A percentile compares a stretch with the other conserved stretches of the same genome.
These are phyloP conservation scores for Trichoderma orchidacearum DNA, from an alignment of 495 filamentous ascomycete genomes.

Conservation along the genomic window DNA sequence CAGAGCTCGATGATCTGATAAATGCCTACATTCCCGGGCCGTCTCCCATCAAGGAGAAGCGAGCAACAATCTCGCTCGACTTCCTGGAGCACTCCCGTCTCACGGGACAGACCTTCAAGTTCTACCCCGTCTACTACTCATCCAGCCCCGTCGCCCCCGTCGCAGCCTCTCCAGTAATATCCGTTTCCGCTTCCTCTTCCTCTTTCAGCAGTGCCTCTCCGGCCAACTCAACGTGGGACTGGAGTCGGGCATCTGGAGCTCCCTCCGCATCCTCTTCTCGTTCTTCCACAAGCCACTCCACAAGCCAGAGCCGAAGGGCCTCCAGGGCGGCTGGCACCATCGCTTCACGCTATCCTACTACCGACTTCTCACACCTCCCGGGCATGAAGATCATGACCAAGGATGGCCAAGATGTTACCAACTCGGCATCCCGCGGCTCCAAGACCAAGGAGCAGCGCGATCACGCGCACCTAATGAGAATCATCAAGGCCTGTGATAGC, in stretches of 20 bases:
- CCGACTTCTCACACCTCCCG: slow-evolving; percentile 33
- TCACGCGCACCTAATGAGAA: slow-evolving; percentile 43
- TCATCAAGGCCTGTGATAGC: slow-evolving; percentile 43
- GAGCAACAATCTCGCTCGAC: slow-evolving; percentile 37
- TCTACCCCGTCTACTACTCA: slow-evolving; percentile 32
- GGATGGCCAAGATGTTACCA: slow-evolving; percentile 41
- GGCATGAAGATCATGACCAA: slow-evolving; percentile 47
- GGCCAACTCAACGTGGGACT: slow-evolving; percentile 22
- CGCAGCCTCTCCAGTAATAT: slow-evolving; percentile 20
- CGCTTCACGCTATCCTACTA: slow-evolving; percentile 13
- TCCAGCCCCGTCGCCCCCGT: slow-evolving; percentile 15
- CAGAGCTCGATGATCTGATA: slow-evolving; percentile 39
- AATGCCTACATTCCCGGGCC: slow-evolving; percentile 34
- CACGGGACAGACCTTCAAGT: slow-evolving; percentile 35
- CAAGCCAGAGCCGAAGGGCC: slow-evolving; percentile 2
- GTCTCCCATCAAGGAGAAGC: slow-evolving; percentile 36
- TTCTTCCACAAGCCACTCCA: slow-evolving; percentile 1
- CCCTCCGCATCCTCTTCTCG: slow-evolving; percentile 8
- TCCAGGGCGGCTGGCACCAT: slow-evolving; percentile 6
- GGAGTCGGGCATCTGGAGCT: slow-evolving; percentile 17
- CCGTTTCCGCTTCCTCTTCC: background rate
- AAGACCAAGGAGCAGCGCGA: slow-evolving; percentile 49
- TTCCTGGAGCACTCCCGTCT: slow-evolving; percentile 31
- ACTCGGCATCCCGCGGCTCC: slow-evolving; percentile 39
- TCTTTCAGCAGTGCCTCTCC: slow-evolving; percentile 21